Conservation (phyloP, 2,329 filamentous ascomycete species). For the Taxawa tesnikishii region DNA sequence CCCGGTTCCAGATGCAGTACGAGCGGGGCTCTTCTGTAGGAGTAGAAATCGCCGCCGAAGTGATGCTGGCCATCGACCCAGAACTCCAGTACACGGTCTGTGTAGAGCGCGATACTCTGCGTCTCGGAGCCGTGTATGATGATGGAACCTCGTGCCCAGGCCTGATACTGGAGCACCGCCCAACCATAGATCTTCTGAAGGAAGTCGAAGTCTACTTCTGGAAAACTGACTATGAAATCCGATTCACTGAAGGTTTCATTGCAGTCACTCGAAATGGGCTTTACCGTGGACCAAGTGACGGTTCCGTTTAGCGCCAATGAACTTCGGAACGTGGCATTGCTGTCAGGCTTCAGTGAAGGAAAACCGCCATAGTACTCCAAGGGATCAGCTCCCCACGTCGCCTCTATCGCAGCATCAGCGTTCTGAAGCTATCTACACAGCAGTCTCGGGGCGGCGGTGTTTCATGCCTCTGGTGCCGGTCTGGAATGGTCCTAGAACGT, state of each 20-base stretch:
- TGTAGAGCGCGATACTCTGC: slow-evolving; percentile 29
- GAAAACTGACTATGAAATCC: slow-evolving; percentile 33
- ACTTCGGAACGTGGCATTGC: slow-evolving; percentile 31
- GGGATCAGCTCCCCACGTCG: slow-evolving; percentile 47
- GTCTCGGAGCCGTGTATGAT: slow-evolving; percentile 20
- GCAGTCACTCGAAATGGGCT: slow-evolving; percentile 19
- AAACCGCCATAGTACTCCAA: slow-evolving; percentile 43
- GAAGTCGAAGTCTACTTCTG: slow-evolving; percentile 40
- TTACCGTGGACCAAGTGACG: slow-evolving; percentile 33
- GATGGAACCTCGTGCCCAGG: slow-evolving; percentile 42
- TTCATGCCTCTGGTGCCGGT: slow-evolving; percentile 44
- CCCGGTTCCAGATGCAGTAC: slow-evolving; percentile 39
- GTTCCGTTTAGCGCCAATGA: slow-evolving; percentile 39
- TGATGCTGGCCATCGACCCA: slow-evolving; percentile 38
- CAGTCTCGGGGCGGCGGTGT: not conserved
- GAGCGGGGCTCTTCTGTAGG: slow-evolving; percentile 36
- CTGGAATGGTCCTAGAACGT: slow-evolving; percentile 45
- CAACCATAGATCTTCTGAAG: slow-evolving; percentile 45
- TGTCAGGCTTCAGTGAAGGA: slow-evolving; percentile 29
- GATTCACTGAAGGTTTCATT: slow-evolving; percentile 20
- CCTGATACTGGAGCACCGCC: slow-evolving; percentile 46
- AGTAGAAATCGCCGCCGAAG: slow-evolving; percentile 47
- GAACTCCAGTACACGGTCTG: slow-evolving; percentile 38
- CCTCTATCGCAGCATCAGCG: slow-evolving; percentile 28
- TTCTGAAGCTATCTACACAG: not conserved